Evolutionary conservation across 2,329 filamentous ascomycete species (phyloP), one percentile per base, ranked within the genome.

Genomic region (Lachnellula subtilissima): DNA sequence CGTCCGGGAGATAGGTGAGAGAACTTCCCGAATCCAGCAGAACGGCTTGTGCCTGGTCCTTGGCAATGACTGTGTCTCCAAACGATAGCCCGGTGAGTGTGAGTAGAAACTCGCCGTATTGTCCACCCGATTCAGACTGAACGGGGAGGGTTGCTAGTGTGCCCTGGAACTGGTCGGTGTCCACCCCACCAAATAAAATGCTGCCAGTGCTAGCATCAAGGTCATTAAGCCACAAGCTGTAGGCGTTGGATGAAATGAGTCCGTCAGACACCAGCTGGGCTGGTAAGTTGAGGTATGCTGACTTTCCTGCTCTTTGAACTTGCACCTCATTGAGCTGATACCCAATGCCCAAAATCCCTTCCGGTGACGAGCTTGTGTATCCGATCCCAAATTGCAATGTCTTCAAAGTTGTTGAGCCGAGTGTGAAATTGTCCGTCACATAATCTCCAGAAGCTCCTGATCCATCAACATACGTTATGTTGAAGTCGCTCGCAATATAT

Each of bases 381-480:
- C 88, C 88, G 59, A 92, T 77, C 58, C 88, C 88, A 64, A 92
- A 89, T 65, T 91, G 86, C 54, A 91, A 74, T 54, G 75, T 71
- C 3, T 75, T 61, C 35, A 91, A 63, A 1, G 71, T 78, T 32
- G 77, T 70, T 22, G 74, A 75, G 12, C 81, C 84, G 52, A 91
- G 75, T 4, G 72, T 74, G 55, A 96, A 74, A 0, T 79, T 87
- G 67, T 97, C 92, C 4, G 81, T 85, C 2, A 84, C 89, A 70
- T 96, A 96, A 71, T 94, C 88, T 36, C 92, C 91, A 1, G 75
- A 70, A 0, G 91, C 88, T 5, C 85, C 84, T 0, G 88, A 88
- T 47, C 89, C 89, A 72, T 96, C 91, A 42, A 88, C 87, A 63
- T 96, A 96, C 1, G 85, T 85, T 61, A 96, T 96, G 73, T 93